Evolutionary conservation across 2,329 filamentous ascomycete species (phyloP).

Genomic region (Diaporthe sp.): DNA sequence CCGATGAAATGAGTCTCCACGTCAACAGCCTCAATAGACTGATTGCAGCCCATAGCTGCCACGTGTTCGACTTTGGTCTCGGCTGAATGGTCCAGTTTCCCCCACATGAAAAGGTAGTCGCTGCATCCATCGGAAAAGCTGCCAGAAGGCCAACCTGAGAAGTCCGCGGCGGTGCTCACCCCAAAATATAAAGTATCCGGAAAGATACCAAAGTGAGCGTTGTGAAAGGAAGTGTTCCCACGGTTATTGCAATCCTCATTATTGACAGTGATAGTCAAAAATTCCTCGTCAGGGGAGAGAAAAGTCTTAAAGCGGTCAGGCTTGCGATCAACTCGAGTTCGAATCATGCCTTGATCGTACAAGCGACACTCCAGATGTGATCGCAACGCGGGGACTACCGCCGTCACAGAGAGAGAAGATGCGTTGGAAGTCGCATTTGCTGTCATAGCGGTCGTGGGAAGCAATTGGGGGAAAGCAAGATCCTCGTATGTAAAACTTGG

Average conservation of each 20-base stretch:
- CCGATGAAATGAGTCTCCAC: not conserved
- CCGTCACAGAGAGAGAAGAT: conserved; percentile 35
- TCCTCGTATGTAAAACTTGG: conserved; percentile 53
- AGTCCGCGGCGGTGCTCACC: conserved; percentile 22
- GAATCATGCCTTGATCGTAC: not conserved
- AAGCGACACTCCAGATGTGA: not conserved
- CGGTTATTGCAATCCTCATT: not conserved
- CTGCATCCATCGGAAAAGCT: conserved; percentile 21
- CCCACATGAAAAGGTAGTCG: conserved; percentile 54
- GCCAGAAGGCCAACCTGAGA: too few relatives aligned
- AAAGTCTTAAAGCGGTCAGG: not conserved
- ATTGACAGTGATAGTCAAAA: not conserved
- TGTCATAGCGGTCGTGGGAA: not conserved
- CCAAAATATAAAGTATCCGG: conserved; percentile 44
- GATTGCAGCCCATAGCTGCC: conserved; percentile 5
- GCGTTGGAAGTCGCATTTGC: conserved; percentile 30
- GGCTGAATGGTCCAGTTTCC: conserved; percentile 43
- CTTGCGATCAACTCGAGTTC: too few relatives aligned
- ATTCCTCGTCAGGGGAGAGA: too few relatives aligned
- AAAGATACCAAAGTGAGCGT: too few relatives aligned
- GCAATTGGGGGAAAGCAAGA: conserved; percentile 38
- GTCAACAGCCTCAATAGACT: not conserved
- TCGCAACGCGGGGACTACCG: not conserved
- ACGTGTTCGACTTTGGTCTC: not conserved
- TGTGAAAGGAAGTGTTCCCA: too few relatives aligned